Evolutionary conservation across 139 green algal species (phyloP).

Genomic region (Astrephomene gubernaculifera): DNA sequence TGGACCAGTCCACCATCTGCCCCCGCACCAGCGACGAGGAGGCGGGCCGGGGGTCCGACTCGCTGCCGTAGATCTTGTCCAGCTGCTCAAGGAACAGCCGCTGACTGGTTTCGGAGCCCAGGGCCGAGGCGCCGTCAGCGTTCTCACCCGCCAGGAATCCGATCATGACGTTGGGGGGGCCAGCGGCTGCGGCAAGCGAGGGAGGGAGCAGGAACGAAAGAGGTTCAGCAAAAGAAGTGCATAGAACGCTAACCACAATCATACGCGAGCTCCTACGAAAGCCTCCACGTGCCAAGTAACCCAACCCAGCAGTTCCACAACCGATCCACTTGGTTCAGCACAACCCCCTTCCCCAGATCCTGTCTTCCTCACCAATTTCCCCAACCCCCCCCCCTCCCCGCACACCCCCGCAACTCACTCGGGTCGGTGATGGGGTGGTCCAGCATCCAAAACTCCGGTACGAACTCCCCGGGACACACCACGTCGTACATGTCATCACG

Average conservation of each 20-base stretch:
- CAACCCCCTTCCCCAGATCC: too few species aligned
- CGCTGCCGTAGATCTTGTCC: constrained; percentile 76
- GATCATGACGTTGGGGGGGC: not conserved
- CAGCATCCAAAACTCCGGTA: constrained; percentile 90
- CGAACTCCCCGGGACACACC: constrained; percentile 79
- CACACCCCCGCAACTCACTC: not conserved
- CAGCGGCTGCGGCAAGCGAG: not conserved
- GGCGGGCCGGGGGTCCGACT: constrained; percentile 54
- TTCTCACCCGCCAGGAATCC: constrained; percentile 76
- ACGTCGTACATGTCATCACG: constrained; percentile 83
- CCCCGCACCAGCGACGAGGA: constrained; percentile 51
- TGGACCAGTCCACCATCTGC: constrained; percentile 80
- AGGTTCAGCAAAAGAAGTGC: too few species aligned
- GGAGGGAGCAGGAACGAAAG: too few species aligned
- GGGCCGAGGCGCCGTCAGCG: constrained; percentile 59
- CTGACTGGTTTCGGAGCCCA: constrained; percentile 45
- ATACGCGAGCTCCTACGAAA: too few species aligned
- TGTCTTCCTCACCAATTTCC: too few species aligned
- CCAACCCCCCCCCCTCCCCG: not conserved
- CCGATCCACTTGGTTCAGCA: too few species aligned
- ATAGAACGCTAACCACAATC: too few species aligned
- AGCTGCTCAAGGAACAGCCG: constrained; percentile 73
- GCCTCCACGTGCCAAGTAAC: too few species aligned
- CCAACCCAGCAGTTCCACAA: too few species aligned
- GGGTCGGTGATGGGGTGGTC: constrained; percentile 44